Conservation (phyloP, 345 rosid genomes). For the Linum tenue region DNA sequence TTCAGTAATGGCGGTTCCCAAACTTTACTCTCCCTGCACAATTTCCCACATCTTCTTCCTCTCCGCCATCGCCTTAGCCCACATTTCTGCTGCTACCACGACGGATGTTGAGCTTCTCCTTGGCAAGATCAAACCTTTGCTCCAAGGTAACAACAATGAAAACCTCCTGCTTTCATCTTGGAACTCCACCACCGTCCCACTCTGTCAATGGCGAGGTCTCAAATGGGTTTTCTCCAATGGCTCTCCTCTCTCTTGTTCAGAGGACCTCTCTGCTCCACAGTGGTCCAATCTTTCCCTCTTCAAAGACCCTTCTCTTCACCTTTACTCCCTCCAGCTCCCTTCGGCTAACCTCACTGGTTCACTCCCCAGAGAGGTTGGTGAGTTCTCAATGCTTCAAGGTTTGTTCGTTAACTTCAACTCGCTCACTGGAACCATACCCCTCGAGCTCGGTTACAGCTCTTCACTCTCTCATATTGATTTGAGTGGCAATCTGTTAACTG, state of each 20-base stretch:
- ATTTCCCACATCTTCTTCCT: conserved; percentile 25
- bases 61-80: conserved; percentile 8
- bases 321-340: conserved; percentile 77
- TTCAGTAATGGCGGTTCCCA: conserved; percentile 44
- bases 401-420: conserved; percentile 71
- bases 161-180: conserved; percentile 82
- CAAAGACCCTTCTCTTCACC: conserved; percentile 67
- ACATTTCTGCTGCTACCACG: conserved; percentile 31
- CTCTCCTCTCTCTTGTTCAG: conserved; percentile 40
- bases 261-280: conserved; percentile 50
- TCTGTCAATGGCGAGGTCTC: conserved; percentile 97
- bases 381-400: conserved; percentile 79
- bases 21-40: conserved; percentile 22
- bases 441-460: conserved; percentile 88
- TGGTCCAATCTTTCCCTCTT: conserved; percentile 61
- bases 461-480: conserved; percentile 74
- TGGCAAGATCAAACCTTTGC: conserved; percentile 58
- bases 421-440: conserved; percentile 69
- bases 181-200: conserved; percentile 66
- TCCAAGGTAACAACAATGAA: conserved; percentile 60
- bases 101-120: conserved; percentile 68
- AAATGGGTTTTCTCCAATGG: conserved; percentile 81
- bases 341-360: conserved; percentile 93
- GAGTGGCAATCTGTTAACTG: conserved; percentile 50
- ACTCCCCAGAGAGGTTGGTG: conserved; percentile 82